Evolutionary conservation across 805 yeast genomes (phyloP), one percentile per base, ranked within the genome.

Genomic region (Isabelozyma rhagii): DNA sequence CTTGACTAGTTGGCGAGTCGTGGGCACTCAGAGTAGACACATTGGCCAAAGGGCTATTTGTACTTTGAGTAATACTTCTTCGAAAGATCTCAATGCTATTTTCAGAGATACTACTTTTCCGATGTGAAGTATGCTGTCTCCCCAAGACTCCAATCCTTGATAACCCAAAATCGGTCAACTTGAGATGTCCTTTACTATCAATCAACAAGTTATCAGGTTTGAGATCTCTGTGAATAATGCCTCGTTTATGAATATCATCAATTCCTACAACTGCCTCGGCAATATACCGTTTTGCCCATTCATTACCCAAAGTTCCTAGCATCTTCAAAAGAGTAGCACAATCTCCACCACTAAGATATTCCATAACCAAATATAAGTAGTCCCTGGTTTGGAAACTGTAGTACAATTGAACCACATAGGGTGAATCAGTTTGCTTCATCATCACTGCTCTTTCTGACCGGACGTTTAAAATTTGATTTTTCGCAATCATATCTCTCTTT

Each of bases 381-480:
- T 90, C 96, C 45, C 82, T 81, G 52, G 89, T 89, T 68, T 94
- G 99, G 66, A 94, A 94, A 34, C 96, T 86, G 46, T 87, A 88
- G 60, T 84, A 88, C 29, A 94, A 73, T 61, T 86, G 91, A 1
- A 97, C 98, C 51, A 94, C 97, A 63, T 87, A 90, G 0, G 97
- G 96, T 39, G 93, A 87, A 54, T 91, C 93, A 2, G 96, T 82
- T 62, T 94, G 98, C 2, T 96, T 85, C 96, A 94, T 94, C 91
- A 94, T 85, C n/a, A 93, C 93, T 0, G 97, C 97, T 43, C 99
- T 74, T 65, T 96, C 99, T 1, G 97, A 88, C 59, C 87, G 88
- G 31, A 96, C 97, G 63, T 94, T 94, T 17, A 92, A 84, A 5
- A 93, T 93, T 71, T 94, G 99, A 74, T 96, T 96, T 69, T 93